Base-by-base conservation (phyloP, 106 monocot genomes). In the Acanthochlamys bracteata region DNA sequence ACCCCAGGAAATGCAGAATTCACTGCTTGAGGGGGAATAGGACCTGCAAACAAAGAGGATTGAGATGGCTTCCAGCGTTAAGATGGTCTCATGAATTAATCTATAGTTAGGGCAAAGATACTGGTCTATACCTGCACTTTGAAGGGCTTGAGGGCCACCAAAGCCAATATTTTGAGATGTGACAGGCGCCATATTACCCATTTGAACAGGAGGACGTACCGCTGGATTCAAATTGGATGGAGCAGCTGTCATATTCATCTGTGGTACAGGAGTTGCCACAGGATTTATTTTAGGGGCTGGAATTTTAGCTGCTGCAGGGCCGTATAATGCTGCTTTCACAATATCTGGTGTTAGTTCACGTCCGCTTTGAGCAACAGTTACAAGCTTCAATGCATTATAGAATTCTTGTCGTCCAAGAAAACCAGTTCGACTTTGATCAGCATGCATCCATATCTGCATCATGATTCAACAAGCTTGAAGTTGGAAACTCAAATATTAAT, bases 321-420 rank as follows among this genome's bases (percentile, higher is more conserved):
- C 85, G 74, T 76, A 89, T 64, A 89, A 55, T 52, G 94, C 94
- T 58, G 89, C 81, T 65, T 80, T 89, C 25, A 94, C 86, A 7
- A 94, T 89, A 58, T 94, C 94, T 39, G 84, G 79, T 39, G 89
- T 84, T 56, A 94, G 71, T 63, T 76, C 64, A 41, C 83, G 61
- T 11, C 94, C 89, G 66, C 84, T 84, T 71, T 94, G 94, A 25
- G 94, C 89, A 24, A 94, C 94, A 2, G 94, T 94, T 11, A 89
- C 89, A 71, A 94, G 86, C 63, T 65, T 89, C 42, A 94, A 53
- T 11, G 81, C 83, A 77, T 94, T 89, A 68, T 78, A 84, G 71
- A 94, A 94, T 63, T 94, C 94, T 25, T 53, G 33, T n/a, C 89
- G 89, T 22, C 94, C 94, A 58, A 94, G 86, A 75, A 75, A 98